phyloP scores from a whole-genome alignment of 768 basidiomycete species.

The Phanerochaete carnosa region DNA sequence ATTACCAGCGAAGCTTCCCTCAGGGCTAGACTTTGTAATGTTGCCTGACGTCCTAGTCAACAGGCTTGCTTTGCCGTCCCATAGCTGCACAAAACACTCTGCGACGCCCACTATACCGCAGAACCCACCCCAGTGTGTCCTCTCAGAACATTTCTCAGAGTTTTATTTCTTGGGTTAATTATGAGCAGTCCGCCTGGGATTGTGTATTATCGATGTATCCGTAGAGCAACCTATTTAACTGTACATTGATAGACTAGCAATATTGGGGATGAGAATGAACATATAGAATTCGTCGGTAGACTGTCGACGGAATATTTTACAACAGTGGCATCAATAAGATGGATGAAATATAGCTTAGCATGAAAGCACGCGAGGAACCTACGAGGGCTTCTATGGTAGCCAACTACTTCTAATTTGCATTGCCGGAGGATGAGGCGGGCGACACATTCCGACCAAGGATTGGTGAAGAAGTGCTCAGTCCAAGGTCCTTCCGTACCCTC shows the following conservation, averaged over 20 bases:
- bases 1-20: not conserved
- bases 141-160: not conserved
- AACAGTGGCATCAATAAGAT: not conserved
- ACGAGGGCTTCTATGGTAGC: not conserved
- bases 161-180: not conserved
- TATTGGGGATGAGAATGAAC: not conserved
- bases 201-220: slow-evolving; percentile 3
- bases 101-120: too few species aligned
- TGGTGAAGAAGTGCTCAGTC: not conserved
- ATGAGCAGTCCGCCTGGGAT: not conserved
- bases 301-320: not conserved
- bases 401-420: not conserved
- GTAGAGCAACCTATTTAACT: slow-evolving; percentile 2
- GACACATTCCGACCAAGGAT: not conserved
- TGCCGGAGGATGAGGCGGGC: not conserved
- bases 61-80: not conserved
- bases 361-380: not conserved
- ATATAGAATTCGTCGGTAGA: not conserved
- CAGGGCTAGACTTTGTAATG: not conserved
- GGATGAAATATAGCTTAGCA: not conserved
- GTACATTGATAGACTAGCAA: slow-evolving; percentile 2
- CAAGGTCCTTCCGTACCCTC: slow-evolving; percentile 36
- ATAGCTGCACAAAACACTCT: too few species aligned
- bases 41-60: not conserved
- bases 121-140: not conserved